phyloP scores from a whole-genome alignment of 1,284 basidiomycete genomes.

The Irpex sp. region DNA sequence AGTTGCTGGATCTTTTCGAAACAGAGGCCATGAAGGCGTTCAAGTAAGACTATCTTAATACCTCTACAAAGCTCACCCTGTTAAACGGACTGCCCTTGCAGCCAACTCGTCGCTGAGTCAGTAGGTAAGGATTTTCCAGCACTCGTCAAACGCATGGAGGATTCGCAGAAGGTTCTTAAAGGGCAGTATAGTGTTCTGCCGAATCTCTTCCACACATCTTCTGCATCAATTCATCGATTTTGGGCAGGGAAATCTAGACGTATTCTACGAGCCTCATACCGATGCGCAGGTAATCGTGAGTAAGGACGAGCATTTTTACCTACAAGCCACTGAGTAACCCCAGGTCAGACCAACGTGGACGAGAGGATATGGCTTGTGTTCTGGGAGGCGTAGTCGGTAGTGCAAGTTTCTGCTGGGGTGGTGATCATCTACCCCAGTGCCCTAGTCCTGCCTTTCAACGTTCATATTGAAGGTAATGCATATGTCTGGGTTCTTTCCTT shows the following conservation, averaged over 20 bases:
- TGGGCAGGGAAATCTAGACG: neutral
- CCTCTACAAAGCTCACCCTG: too few species aligned
- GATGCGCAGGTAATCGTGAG: constrained; percentile 1
- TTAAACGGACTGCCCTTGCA: too few species aligned
- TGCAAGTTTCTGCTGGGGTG: constrained; percentile 5
- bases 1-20: too few species aligned
- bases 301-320: neutral
- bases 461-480: constrained; percentile 3
- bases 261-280: neutral
- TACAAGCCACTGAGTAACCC: too few species aligned
- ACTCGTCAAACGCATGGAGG: too few species aligned
- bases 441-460: constrained; percentile 6
- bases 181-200: too few species aligned
- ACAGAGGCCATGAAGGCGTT: too few species aligned
- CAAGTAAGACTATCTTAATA: too few species aligned
- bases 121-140: too few species aligned
- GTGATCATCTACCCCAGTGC: constrained; percentile 4
- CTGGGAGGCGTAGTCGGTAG: constrained; percentile 5
- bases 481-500: neutral
- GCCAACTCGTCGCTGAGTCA: too few species aligned
- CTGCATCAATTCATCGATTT: neutral
- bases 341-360: neutral
- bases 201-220: neutral
- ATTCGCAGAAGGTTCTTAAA: too few species aligned
- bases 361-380: constrained; percentile 4